Conservation (phyloP, 208 protist genomes). For the Leishmania tarentolae region DNA sequence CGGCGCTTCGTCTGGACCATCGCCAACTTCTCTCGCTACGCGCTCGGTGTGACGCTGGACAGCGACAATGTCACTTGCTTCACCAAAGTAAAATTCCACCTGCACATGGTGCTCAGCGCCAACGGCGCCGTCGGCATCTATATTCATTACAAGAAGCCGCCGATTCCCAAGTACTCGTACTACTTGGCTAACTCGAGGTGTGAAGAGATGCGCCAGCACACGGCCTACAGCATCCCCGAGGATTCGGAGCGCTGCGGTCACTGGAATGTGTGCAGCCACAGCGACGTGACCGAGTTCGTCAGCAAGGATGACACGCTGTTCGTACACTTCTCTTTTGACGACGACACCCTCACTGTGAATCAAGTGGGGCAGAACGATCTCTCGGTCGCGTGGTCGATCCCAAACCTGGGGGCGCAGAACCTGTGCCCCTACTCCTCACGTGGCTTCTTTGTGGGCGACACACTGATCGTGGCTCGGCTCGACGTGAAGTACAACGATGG, state of each 20-base stretch:
- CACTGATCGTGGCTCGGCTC: slow-evolving; percentile 48
- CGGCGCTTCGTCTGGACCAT: slow-evolving; percentile 79
- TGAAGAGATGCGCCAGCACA: slow-evolving; percentile 84
- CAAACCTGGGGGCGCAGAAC: slow-evolving; percentile 58
- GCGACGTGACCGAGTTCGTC: slow-evolving; percentile 59
- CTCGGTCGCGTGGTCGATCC: slow-evolving; percentile 68
- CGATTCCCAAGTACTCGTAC: slow-evolving; percentile 92
- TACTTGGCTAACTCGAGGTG: slow-evolving; percentile 70
- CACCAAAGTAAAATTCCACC: slow-evolving; percentile 79
- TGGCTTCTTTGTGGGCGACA: slow-evolving; percentile 59
- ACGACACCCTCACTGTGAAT: slow-evolving; percentile 60
- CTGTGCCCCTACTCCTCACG: slow-evolving; percentile 75
- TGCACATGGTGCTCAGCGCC: slow-evolving; percentile 71
- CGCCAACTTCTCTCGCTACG: slow-evolving; percentile 50
- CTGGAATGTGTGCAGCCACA: slow-evolving; percentile 74
- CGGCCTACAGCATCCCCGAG: slow-evolving; percentile 81
- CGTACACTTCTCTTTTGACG: slow-evolving; percentile 75
- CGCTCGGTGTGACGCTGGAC: slow-evolving; percentile 54
- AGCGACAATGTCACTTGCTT: slow-evolving; percentile 70
- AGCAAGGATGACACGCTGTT: slow-evolving; percentile 55
- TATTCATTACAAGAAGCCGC: slow-evolving; percentile 83
- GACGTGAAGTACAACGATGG: slow-evolving; percentile 53
- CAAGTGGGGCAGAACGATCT: slow-evolving; percentile 31
- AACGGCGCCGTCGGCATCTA: slow-evolving; percentile 77
- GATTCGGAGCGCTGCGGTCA: slow-evolving; percentile 87